Evolutionary conservation across 306 rosid species (phyloP).

Genomic region (Citrullus amarus): DNA sequence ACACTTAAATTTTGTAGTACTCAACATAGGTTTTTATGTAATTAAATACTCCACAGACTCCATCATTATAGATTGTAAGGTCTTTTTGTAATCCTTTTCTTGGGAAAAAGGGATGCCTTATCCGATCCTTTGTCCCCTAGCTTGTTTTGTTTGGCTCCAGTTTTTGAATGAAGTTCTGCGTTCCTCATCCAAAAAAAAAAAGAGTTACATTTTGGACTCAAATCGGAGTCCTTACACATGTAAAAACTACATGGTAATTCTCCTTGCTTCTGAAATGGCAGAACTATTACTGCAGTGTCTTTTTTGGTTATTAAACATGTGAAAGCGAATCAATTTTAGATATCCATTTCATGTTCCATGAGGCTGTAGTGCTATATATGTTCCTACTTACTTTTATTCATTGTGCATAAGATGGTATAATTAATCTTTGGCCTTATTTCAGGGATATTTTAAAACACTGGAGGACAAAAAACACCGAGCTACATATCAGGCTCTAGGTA

Average conservation of each 20-base stretch:
- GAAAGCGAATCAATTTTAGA: not conserved
- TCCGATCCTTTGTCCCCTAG: too few species aligned
- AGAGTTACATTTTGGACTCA: not conserved
- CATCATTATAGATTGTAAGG: too few species aligned
- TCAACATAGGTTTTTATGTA: too few species aligned
- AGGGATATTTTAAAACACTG: constrained; percentile 48
- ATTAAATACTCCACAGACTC: too few species aligned
- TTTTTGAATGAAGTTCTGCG: too few species aligned
- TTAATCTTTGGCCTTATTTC: not conserved
- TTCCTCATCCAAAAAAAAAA: too few species aligned
- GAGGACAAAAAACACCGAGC: constrained; percentile 89
- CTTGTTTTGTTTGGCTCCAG: too few species aligned
- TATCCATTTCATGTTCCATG: not conserved
- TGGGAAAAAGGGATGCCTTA: too few species aligned
- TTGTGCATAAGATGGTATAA: not conserved
- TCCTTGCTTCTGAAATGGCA: not conserved
- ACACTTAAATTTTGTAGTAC: too few species aligned
- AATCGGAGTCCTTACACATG: not conserved
- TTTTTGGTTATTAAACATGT: not conserved
- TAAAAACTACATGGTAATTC: not conserved
- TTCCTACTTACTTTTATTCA: not conserved
- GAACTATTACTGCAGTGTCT: not conserved
- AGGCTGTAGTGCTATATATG: not conserved
- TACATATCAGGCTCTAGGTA: constrained; percentile 54
- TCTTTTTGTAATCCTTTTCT: too few species aligned